Evolutionary conservation across 257 asterid genomes (phyloP).

Genomic region (Salvia splendens): DNA sequence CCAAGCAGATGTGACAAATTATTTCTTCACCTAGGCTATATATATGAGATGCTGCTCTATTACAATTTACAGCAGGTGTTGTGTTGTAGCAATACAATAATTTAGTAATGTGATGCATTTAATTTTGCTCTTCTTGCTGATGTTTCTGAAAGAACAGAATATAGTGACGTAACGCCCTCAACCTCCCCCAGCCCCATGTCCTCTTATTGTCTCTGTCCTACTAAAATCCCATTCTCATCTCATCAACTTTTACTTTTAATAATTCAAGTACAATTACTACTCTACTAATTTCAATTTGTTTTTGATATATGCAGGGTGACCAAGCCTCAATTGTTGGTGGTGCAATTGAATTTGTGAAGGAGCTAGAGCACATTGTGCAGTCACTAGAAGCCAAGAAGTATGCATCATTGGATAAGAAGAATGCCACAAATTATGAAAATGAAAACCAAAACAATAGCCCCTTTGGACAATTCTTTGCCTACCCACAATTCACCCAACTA

Average conservation of each 20-base stretch:
- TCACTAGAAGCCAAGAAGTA: constrained; percentile 76
- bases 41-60: background rate
- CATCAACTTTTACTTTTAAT: constrained; percentile 20
- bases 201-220: constrained; percentile 38
- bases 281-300: too few species aligned
- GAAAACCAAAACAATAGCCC: constrained; percentile 39
- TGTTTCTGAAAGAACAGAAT: constrained; percentile 32
- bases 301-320: constrained; percentile 61
- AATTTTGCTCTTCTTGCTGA: constrained; percentile 19
- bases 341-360: constrained; percentile 93
- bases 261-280: constrained; percentile 1
- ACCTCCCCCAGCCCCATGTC: constrained; percentile 33
- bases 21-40: constrained; percentile 22
- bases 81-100: background rate
- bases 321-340: constrained; percentile 97
- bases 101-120: constrained; percentile 11
- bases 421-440: background rate
- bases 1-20: constrained; percentile 49
- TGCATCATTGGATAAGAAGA: constrained; percentile 37
- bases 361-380: constrained; percentile 85
- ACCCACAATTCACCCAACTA: constrained; percentile 61
- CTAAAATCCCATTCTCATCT: constrained; percentile 25
- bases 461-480: constrained; percentile 70
- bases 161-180: constrained; percentile 33
- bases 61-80: background rate